A percentile compares a stretch with the other conserved stretches of the same genome.
Evolutionary conservation across 2,329 filamentous ascomycete genomes (phyloP).

Genomic region (Colletotrichum shisoi): DNA sequence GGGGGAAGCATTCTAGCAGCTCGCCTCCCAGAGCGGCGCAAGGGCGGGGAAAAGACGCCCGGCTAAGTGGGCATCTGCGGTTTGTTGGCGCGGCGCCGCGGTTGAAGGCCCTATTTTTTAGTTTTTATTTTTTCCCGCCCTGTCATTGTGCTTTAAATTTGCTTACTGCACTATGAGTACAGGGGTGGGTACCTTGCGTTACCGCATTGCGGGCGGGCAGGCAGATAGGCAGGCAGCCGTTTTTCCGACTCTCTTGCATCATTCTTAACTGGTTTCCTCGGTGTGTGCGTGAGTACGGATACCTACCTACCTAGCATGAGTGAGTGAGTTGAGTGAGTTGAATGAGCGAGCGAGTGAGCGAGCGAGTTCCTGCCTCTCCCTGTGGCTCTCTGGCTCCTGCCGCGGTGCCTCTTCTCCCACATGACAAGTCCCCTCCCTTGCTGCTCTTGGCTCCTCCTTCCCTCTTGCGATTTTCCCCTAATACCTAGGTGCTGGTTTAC

Average conservation of each 20-base stretch:
- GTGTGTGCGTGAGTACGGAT: no score
- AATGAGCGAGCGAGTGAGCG: no score
- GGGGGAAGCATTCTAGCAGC: no score
- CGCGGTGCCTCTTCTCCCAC: not conserved
- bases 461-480: not conserved
- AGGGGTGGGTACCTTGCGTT: no score
- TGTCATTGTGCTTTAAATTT: not conserved
- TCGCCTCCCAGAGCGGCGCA: constrained; percentile 1
- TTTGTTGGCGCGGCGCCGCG: constrained; percentile 9
- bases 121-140: not conserved
- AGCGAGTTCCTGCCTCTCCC: not conserved
- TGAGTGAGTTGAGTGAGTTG: not conserved
- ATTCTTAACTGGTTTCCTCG: no score
- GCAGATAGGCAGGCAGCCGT: constrained; percentile 10
- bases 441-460: constrained; percentile 1
- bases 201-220: no score
- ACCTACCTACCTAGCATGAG: not conserved
- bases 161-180: not conserved
- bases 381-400: not conserved
- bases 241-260: not conserved
- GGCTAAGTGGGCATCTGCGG: constrained; percentile 6
- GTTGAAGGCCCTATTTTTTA: constrained; percentile 1
- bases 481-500: no score
- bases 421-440: not conserved
- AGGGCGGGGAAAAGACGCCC: constrained; percentile 22